Conservation (phyloP, 2,329 filamentous ascomycete species). For the Penicillium sp. region DNA sequence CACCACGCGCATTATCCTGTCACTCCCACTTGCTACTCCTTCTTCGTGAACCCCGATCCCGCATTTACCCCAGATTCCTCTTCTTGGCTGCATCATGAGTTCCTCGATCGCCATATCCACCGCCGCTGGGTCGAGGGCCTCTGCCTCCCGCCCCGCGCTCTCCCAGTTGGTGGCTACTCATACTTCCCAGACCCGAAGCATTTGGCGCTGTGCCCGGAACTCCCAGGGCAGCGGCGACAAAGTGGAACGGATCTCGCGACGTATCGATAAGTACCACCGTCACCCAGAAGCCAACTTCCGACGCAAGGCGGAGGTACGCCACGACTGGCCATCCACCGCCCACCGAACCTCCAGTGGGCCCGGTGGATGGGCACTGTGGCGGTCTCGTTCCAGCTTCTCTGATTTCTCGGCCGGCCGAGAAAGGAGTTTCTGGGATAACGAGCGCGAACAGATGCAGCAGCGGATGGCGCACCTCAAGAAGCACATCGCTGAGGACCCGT, state of each 20-base stretch:
- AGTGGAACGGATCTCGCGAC: conserved; percentile 9
- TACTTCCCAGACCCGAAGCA: conserved; percentile 7
- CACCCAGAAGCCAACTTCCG: conserved; percentile 9
- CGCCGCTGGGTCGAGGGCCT: conserved; percentile 4
- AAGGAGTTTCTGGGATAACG: conserved; percentile 21
- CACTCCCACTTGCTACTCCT: no score
- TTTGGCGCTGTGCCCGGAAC: conserved; percentile 15
- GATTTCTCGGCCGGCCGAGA: conserved; percentile 7
- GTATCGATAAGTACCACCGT: conserved; percentile 10
- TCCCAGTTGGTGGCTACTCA: conserved; percentile 10
- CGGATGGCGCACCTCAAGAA: conserved; percentile 40
- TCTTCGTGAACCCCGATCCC: no score
- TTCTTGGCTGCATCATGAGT: conserved; percentile 12
- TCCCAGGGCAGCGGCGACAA: conserved; percentile 7
- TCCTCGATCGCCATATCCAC: conserved; percentile 13
- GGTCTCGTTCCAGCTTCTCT: conserved; percentile 12
- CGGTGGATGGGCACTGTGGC: conserved; percentile 5
- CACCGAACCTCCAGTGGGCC: conserved; percentile 6
- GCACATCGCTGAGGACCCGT: conserved; percentile 40
- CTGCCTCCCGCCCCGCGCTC: conserved; percentile 9
- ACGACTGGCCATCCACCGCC: conserved; percentile 6
- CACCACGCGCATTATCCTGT: conserved; percentile 7
- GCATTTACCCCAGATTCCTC: background rate
- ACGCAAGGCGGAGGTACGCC: conserved; percentile 5
- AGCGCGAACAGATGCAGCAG: conserved; percentile 21